Conservation (phyloP, 805 yeast genomes). For the Wickerhamomyces sydowiorum region DNA sequence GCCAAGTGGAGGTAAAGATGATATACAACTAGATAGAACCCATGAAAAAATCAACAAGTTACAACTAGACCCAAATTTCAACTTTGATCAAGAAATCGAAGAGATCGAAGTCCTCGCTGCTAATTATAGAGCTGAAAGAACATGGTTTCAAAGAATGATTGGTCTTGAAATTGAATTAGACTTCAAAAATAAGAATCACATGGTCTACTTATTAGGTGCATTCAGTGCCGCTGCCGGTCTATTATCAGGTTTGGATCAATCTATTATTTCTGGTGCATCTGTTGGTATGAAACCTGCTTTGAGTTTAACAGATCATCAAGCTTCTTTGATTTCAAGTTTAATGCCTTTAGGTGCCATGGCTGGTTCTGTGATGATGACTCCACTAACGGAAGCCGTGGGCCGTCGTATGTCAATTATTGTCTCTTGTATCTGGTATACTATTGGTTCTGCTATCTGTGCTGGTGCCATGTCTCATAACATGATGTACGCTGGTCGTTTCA, state of each 20-base stretch:
- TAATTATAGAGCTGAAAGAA: slow-evolving; percentile 22
- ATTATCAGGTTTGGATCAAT: slow-evolving; percentile 64
- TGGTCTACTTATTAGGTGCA: slow-evolving; percentile 43
- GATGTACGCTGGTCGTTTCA: slow-evolving; percentile 55
- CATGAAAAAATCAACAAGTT: slow-evolving; percentile 9
- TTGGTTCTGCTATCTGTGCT: slow-evolving; percentile 57
- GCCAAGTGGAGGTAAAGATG: neutral
- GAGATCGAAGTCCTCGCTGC: slow-evolving; percentile 27
- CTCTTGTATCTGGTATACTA: slow-evolving; percentile 54
- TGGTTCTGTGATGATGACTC: slow-evolving; percentile 57
- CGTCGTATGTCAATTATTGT: slow-evolving; percentile 48
- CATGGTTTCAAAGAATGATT: slow-evolving; percentile 33
- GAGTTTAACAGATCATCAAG: slow-evolving; percentile 33
- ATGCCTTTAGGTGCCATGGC: slow-evolving; percentile 70
- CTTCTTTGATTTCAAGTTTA: slow-evolving; percentile 48
- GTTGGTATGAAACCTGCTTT: slow-evolving; percentile 42
- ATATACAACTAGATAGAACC: slow-evolving; percentile 6
- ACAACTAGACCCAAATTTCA: slow-evolving; percentile 22
- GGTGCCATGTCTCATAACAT: slow-evolving; percentile 38
- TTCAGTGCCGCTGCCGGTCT: slow-evolving; percentile 63
- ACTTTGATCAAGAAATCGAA: slow-evolving; percentile 32
- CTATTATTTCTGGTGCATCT: slow-evolving; percentile 59
- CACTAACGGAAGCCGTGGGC: slow-evolving; percentile 49
- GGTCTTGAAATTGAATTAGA: slow-evolving; percentile 31
- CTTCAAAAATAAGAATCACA: slow-evolving; percentile 39